Evolutionary conservation across 164 flowering plant genomes (phyloP).

Genomic region (Taxillus chinensis): DNA sequence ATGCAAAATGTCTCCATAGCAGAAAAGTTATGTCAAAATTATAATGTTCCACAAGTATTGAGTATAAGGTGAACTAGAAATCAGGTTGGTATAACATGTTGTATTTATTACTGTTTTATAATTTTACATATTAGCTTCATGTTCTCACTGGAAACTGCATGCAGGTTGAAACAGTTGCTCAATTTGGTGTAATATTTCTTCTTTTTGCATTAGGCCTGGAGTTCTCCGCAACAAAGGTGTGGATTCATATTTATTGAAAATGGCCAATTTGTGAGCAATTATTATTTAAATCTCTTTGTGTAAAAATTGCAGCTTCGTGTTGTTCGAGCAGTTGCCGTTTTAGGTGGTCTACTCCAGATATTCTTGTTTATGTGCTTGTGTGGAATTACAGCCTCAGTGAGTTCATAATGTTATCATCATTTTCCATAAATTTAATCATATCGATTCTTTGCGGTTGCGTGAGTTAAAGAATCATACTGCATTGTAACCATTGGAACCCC

Average conservation of each 20-base stretch:
- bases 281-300: constrained; percentile 3
- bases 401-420: constrained; percentile 7
- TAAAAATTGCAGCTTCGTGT: constrained; percentile 67
- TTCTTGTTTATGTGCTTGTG: constrained; percentile 88
- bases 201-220: constrained; percentile 96
- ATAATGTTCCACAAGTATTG: not conserved
- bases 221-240: constrained; percentile 82
- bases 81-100: too few relatives aligned
- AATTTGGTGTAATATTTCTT: constrained; percentile 97
- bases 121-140: not conserved
- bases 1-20: not conserved
- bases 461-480: too few relatives aligned
- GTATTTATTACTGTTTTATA: not conserved
- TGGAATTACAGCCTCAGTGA: constrained; percentile 82
- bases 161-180: constrained; percentile 99
- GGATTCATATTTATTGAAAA: too few relatives aligned
- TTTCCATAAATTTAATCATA: too few relatives aligned
- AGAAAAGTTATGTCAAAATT: not conserved
- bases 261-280: not conserved
- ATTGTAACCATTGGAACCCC: too few relatives aligned
- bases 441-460: too few relatives aligned
- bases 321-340: constrained; percentile 93
- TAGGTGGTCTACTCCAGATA: constrained; percentile 88
- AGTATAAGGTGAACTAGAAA: too few relatives aligned
- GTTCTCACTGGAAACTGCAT: constrained; percentile 10